Evolutionary conservation across 805 yeast species (phyloP), one percentile per base, ranked within the genome.

Genomic region (Brettanomyces anomalus): DNA sequence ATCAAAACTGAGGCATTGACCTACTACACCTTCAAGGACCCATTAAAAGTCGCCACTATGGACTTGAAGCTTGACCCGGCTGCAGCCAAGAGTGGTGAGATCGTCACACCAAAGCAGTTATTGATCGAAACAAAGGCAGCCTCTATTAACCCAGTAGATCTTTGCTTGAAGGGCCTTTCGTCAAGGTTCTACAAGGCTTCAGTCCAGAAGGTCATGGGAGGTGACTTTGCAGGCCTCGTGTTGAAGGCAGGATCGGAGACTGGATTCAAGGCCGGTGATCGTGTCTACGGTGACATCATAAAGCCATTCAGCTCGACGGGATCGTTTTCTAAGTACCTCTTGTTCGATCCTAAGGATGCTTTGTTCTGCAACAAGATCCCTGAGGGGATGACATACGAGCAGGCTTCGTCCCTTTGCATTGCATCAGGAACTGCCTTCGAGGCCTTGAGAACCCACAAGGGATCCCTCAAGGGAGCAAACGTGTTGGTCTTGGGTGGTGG

Each of bases 401-500:
- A 78, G 50, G 86, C 89, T 39, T 82, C 84, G 2, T 72, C 85
- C 1, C 72, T 74, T 61, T 83, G 86, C 0, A 60, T 81, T 49
- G 80, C 76, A 0, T 76, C 72, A 49, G 76, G 77, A 16, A 81
- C 94, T 3, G 89, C 90, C 0, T 68, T 54, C 49, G 49, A 32
- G 40, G 50, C 44, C 21, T 53, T 39, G 17, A 41, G 41, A 3
- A 20, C 5, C 7, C 44, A 43, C 35, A 56, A 65, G 39, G 57
- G 60, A 30, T n/a, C 36, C 13, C 61, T 74, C 17, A 65, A 63
- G 33, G 65, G 66, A 10, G 65, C 66, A 8, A 72, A 68, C 45
- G 74, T 82, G 4, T 65, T 84, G 39, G 70, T 85, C 17, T 64
- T 83, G 38, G 95, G 95, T 33, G 90, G 83, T 20, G 79, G 84